Evolutionary conservation across 1,284 basidiomycete genomes (phyloP).

Genomic region (Austroboletus niveus): DNA sequence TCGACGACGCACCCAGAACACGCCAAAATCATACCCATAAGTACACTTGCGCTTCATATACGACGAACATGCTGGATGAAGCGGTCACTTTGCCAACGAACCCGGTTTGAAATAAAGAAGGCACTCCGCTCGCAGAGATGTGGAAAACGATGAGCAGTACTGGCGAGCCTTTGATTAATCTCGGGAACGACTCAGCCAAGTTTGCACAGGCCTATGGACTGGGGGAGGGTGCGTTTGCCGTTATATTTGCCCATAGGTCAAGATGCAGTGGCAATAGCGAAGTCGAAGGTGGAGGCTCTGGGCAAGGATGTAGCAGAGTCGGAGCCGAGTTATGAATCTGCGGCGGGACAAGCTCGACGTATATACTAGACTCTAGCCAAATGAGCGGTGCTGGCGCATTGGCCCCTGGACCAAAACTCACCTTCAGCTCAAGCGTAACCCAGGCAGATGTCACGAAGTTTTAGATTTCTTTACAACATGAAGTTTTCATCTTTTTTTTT

Average conservation of each 20-base stretch:
- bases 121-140: not conserved
- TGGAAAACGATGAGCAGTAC: not conserved
- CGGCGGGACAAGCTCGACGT: not conserved
- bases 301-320: slow-evolving; percentile 1
- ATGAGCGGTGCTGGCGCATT: too few relatives aligned
- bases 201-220: slow-evolving; percentile 1
- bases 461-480: too few relatives aligned
- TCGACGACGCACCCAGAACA: too few relatives aligned
- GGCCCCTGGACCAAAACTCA: too few relatives aligned
- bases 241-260: slow-evolving; percentile 8
- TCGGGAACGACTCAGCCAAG: not conserved
- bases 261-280: slow-evolving; percentile 1
- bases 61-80: not conserved
- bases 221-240: not conserved
- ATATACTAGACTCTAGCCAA: too few relatives aligned
- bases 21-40: too few relatives aligned
- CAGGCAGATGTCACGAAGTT: too few relatives aligned
- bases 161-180: not conserved
- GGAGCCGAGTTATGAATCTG: slow-evolving; percentile 6
- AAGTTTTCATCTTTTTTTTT: too few relatives aligned
- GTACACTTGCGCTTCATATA: too few relatives aligned
- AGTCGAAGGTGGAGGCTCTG: not conserved
- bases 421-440: too few relatives aligned
- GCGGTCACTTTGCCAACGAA: not conserved
- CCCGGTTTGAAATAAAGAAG: not conserved